Conservation (phyloP, 768 basidiomycete genomes). For the Cystobasidiopsis lactophilus region DNA sequence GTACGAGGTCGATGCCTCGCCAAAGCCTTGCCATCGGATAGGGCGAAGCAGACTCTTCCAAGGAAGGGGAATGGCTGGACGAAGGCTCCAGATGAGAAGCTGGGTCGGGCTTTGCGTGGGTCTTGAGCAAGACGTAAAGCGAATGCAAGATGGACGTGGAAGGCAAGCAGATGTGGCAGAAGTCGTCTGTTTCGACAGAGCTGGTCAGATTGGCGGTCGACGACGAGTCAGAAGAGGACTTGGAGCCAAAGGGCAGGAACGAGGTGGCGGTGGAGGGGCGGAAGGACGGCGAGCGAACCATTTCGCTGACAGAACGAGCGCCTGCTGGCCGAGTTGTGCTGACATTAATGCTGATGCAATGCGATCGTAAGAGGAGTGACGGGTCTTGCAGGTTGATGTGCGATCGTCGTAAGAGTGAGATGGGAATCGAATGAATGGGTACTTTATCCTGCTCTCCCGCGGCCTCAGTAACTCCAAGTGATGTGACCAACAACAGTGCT, state of each 20-base stretch:
- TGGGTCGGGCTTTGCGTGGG: slow-evolving; percentile 7
- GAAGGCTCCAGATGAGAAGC: slow-evolving; percentile 32
- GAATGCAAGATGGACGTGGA: not conserved
- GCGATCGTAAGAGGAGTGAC: slow-evolving; percentile 52
- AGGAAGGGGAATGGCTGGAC: not conserved
- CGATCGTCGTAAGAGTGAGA: slow-evolving; percentile 47
- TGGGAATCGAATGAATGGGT: slow-evolving; percentile 22
- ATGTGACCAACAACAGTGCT: not conserved
- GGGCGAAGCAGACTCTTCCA: not conserved
- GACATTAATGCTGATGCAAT: slow-evolving; percentile 41
- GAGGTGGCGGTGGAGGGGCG: slow-evolving; percentile 7
- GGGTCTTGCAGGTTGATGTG: slow-evolving; percentile 56
- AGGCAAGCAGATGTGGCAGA: not conserved
- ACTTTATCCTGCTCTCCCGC: not conserved
- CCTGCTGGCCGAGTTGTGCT: slow-evolving; percentile 26
- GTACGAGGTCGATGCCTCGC: slow-evolving; percentile 52
- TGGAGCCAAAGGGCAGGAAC: slow-evolving; percentile 2
- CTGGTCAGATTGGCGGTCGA: not conserved
- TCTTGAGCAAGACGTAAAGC: not conserved
- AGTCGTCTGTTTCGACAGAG: not conserved
- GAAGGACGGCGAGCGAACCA: slow-evolving; percentile 4
- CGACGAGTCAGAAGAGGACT: slow-evolving; percentile 27
- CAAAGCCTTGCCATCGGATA: slow-evolving; percentile 44
- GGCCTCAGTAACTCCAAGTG: not conserved
- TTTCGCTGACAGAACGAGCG: not conserved